Conservation (phyloP, 441 rosid species). For the Omphalea diandra region DNA sequence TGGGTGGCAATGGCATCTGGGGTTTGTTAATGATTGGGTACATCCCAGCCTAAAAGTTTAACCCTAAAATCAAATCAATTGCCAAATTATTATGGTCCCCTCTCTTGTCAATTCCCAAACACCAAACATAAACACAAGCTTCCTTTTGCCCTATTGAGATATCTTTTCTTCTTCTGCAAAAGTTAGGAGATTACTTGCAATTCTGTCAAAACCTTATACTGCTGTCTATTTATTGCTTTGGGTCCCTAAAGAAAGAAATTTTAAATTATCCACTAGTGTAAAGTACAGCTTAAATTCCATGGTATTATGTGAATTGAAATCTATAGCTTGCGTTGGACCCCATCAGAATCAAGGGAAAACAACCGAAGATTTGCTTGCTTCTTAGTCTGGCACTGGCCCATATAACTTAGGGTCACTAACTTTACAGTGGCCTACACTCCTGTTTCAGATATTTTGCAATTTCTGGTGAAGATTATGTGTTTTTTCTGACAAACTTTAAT, state of each 20-base stretch:
- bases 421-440: background rate
- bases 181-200: background rate
- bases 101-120: background rate
- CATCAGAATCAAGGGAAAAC: background rate
- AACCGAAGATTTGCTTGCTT: background rate
- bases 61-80: conserved; percentile 6
- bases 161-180: background rate
- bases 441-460: background rate
- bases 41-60: background rate
- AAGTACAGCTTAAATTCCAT: background rate
- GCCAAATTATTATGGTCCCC: conserved; percentile 10
- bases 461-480: background rate
- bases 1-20: background rate
- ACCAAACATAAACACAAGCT: too few relatives aligned
- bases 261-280: background rate
- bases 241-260: background rate
- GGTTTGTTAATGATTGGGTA: conserved; percentile 11
- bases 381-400: background rate
- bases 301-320: too few relatives aligned
- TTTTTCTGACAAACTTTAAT: background rate
- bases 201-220: background rate
- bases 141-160: too few relatives aligned
- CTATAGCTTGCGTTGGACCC: background rate
- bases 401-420: background rate
- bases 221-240: background rate